A percentile compares a stretch with the other conserved stretches of the same genome.
These are phyloP conservation scores for Kappamyces sp. DNA, from an alignment of 192 early-diverging fungal genomes.

Conservation along the genomic window DNA sequence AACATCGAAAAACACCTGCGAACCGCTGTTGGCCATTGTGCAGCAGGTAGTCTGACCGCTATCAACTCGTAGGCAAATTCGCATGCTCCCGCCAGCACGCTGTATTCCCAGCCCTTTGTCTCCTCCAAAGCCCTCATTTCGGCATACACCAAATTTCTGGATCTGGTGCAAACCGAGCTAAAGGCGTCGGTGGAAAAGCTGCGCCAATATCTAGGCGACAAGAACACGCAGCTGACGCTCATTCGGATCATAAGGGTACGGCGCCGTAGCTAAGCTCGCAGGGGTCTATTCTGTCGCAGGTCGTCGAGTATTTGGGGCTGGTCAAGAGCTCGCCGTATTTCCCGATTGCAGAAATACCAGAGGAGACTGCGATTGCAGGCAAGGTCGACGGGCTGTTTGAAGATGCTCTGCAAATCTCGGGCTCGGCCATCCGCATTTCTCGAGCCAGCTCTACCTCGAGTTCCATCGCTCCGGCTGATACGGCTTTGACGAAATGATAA, in stretches of 20 bases:
- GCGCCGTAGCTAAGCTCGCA: no score
- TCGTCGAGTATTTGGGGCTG: no score
- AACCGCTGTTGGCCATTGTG: slow-evolving; percentile 62
- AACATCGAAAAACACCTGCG: slow-evolving; percentile 52
- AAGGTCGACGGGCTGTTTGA: no score
- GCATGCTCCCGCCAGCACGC: background rate
- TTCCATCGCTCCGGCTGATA: no score
- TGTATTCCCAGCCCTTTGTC: slow-evolving; percentile 20
- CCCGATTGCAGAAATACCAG: no score
- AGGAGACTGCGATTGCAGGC: no score
- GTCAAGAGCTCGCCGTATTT: no score
- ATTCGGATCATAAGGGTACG: slow-evolving; percentile 63
- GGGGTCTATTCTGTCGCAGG: no score
- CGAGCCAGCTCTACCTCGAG: no score
- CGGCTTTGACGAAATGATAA: no score
- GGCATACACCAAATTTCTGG: slow-evolving; percentile 45
- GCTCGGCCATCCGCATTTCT: no score
- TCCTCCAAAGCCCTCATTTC: slow-evolving; percentile 22
- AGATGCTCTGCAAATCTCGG: no score
- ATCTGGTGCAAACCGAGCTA: slow-evolving; percentile 43
- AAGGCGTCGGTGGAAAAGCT: slow-evolving; percentile 50
- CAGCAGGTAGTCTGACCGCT: background rate
- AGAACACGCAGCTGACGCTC: slow-evolving; percentile 68
- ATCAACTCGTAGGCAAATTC: background rate
- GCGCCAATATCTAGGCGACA: slow-evolving; percentile 66